These are phyloP conservation scores for Blastomyces gilchristii DNA, from an alignment of 2,329 filamentous ascomycete genomes.

Conservation along the genomic window DNA sequence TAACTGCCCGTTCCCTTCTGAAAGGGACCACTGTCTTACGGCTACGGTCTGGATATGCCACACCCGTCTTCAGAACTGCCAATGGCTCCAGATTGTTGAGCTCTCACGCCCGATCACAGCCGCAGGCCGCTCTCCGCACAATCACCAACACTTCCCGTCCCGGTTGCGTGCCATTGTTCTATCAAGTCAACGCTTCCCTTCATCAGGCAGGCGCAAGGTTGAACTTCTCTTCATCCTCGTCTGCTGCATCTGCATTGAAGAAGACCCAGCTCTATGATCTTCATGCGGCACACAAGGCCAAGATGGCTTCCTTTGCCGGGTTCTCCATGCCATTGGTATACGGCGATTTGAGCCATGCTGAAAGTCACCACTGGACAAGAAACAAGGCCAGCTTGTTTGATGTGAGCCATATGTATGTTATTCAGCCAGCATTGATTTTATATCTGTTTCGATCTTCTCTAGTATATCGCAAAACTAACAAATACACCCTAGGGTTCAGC, in stretches of 20 bases:
- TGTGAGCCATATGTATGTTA: slow-evolving; percentile 79
- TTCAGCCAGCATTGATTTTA: background rate
- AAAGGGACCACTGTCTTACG: slow-evolving; percentile 25
- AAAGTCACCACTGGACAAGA: slow-evolving; percentile 84
- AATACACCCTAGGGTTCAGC: slow-evolving; percentile 52
- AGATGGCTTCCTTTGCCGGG: slow-evolving; percentile 94
- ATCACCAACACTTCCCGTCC: slow-evolving; percentile 20
- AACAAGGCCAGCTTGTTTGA: slow-evolving; percentile 86
- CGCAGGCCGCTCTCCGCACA: slow-evolving; percentile 18
- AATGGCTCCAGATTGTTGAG: slow-evolving; percentile 21
- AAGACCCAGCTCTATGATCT: slow-evolving; percentile 67
- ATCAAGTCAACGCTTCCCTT: slow-evolving; percentile 12
- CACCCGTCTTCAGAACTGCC: slow-evolving; percentile 21
- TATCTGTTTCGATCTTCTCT: background rate
- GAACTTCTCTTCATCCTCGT: slow-evolving; percentile 18
- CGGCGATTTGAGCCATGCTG: slow-evolving; percentile 60
- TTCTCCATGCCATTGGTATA: slow-evolving; percentile 93
- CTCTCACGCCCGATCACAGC: slow-evolving; percentile 5
- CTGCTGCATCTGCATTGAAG: slow-evolving; percentile 24
- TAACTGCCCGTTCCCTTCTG: slow-evolving; percentile 23
- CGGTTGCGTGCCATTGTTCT: slow-evolving; percentile 11
- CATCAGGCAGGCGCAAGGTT: slow-evolving; percentile 20
- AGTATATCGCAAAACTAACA: background rate
- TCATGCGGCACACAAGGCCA: slow-evolving; percentile 67
- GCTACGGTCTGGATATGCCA: slow-evolving; percentile 19